Conservation (phyloP, 169 alveolate genomes). For the Plasmodium chabaudi region DNA sequence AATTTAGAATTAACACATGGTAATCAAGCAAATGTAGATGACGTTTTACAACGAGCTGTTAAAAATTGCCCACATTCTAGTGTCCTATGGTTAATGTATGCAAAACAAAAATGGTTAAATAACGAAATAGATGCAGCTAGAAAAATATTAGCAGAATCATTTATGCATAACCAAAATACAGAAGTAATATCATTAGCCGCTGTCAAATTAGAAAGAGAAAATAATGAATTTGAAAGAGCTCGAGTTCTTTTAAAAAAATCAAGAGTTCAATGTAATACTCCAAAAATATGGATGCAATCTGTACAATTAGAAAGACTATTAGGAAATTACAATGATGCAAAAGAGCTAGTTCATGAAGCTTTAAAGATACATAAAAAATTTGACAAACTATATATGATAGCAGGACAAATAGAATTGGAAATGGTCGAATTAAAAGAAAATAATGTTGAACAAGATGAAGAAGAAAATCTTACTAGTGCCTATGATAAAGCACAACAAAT, state of each 20-base stretch:
- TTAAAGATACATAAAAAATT: constrained; percentile 87
- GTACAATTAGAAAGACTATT: constrained; percentile 93
- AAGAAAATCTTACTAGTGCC: background rate
- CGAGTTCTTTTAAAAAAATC: constrained; percentile 93
- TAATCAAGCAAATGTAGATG: constrained; percentile 87
- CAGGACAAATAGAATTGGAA: constrained; percentile 91
- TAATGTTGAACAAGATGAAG: background rate
- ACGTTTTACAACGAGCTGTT: constrained; percentile 90
- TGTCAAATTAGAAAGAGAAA: constrained; percentile 93
- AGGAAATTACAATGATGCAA: constrained; percentile 86
- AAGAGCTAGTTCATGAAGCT: constrained; percentile 86
- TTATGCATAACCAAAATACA: constrained; percentile 87
- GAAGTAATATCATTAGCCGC: constrained; percentile 93
- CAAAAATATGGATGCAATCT: constrained; percentile 92
- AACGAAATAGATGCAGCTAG: constrained; percentile 93
- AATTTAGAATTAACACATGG: constrained; percentile 96
- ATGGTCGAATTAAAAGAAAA: constrained; percentile 10
- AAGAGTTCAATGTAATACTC: constrained; percentile 88
- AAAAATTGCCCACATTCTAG: constrained; percentile 93
- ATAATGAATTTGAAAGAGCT: constrained; percentile 94
- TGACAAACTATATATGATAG: constrained; percentile 93
- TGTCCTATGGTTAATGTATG: constrained; percentile 94
- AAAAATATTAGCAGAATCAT: constrained; percentile 90
- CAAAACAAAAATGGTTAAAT: constrained; percentile 92
- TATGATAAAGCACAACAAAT: constrained; percentile 73